Evolutionary conservation across 108 stramenopile genomes (phyloP).

Genomic region (Fragilariopsis cylindrus): DNA sequence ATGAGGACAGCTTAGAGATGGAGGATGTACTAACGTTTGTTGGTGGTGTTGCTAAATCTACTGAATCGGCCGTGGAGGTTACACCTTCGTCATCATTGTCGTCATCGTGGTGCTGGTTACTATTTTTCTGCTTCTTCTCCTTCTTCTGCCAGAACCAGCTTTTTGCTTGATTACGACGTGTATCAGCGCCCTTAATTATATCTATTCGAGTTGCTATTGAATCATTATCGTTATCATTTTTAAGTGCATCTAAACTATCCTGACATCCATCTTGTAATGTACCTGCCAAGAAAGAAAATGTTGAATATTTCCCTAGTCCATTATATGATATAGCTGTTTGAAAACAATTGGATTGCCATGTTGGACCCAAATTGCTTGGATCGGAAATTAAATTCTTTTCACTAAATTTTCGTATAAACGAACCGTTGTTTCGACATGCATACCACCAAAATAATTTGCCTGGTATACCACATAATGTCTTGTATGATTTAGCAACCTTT

Average conservation of each 20-base stretch:
- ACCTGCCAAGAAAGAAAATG: constrained; percentile 69
- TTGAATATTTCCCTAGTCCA: constrained; percentile 48
- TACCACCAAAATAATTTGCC: constrained; percentile 71
- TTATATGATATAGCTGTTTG: constrained; percentile 26
- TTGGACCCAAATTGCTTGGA: constrained; percentile 45
- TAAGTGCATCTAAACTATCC: constrained; percentile 38
- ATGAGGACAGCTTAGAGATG: background rate
- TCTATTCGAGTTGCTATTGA: constrained; percentile 25
- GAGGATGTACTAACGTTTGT: background rate
- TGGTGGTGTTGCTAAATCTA: background rate
- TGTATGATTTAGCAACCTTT: constrained; percentile 51
- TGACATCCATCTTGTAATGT: constrained; percentile 54
- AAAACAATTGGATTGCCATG: constrained; percentile 54
- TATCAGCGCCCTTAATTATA: constrained; percentile 54
- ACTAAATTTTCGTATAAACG: constrained; percentile 55
- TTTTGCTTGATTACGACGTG: constrained; percentile 41
- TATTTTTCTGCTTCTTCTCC: background rate
- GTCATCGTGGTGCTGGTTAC: background rate
- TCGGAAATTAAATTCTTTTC: constrained; percentile 55
- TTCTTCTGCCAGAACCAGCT: constrained; percentile 68
- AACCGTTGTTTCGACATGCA: constrained; percentile 42
- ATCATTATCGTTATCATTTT: background rate
- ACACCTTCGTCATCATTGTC: background rate
- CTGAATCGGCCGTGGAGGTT: background rate
- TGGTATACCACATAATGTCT: constrained; percentile 40